Evolutionary conservation across 108 stramenopile genomes (phyloP).

Genomic region (Pseudonitzschia delicatissima): DNA sequence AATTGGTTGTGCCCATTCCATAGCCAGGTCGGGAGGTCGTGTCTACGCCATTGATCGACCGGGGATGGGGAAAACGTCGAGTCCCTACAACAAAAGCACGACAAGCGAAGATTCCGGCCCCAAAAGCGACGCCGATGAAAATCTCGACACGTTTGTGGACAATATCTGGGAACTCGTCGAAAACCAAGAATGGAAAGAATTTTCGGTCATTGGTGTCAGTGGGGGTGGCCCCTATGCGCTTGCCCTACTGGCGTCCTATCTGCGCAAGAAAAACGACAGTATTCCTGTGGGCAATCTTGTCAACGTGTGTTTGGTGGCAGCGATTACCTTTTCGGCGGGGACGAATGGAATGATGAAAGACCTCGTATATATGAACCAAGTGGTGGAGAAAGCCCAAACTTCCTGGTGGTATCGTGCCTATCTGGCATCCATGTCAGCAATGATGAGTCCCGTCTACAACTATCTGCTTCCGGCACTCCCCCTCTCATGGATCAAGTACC

Average conservation of each 20-base stretch:
- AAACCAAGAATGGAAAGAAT: neutral
- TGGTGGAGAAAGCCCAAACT: neutral
- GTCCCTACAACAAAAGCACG: neutral
- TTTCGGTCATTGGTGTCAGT: slow-evolving; percentile 7
- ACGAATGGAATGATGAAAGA: neutral
- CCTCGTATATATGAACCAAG: neutral
- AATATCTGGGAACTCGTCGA: slow-evolving; percentile 12
- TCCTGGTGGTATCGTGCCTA: neutral
- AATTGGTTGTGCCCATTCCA: neutral
- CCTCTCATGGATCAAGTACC: neutral
- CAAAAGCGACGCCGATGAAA: neutral
- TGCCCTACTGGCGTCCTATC: slow-evolving; percentile 3
- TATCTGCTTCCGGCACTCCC: neutral
- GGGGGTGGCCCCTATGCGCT: slow-evolving; percentile 12
- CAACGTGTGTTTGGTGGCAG: slow-evolving; percentile 2
- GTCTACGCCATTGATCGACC: slow-evolving; percentile 8
- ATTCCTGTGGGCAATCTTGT: neutral
- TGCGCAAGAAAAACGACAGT: neutral
- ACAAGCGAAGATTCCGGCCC: neutral
- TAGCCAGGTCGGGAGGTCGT: neutral
- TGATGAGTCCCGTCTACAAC: neutral
- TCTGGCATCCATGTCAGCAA: neutral
- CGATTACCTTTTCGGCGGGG: neutral
- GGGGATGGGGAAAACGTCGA: slow-evolving; percentile 3
- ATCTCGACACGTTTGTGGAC: neutral